Percentiles rank a stretch among this genome's conserved stretches.
Conservation (phyloP, 164 flowering plant species). For the Magnolia sinica region DNA sequence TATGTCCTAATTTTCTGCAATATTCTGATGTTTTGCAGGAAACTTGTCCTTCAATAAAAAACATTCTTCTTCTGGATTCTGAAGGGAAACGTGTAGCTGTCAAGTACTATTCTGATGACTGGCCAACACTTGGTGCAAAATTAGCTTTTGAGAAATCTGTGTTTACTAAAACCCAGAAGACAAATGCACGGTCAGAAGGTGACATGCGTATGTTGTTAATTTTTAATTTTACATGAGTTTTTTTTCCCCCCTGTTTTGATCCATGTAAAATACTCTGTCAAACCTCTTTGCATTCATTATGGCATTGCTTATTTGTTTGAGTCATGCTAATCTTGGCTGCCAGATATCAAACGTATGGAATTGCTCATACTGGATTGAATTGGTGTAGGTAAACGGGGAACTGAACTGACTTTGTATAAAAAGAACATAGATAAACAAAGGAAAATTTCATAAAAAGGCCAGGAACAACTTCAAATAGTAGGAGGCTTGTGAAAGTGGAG, state of each 20-base stretch:
- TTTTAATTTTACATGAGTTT: neutral
- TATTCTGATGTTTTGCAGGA: constrained; percentile 10
- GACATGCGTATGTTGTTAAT: neutral
- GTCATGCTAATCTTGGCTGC: neutral
- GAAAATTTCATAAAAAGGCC: too few relatives aligned
- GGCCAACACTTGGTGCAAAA: constrained; percentile 12
- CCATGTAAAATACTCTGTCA: neutral
- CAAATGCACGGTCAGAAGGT: constrained; percentile 15
- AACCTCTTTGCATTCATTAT: neutral
- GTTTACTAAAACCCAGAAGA: constrained; percentile 12
- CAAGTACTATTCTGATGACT: constrained; percentile 15
- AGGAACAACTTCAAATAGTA: too few relatives aligned
- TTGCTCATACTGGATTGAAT: too few relatives aligned
- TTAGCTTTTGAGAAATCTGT: constrained; percentile 15
- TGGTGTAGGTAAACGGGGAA: too few relatives aligned
- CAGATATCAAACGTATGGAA: neutral
- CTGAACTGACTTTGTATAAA: too few relatives aligned
- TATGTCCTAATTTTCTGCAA: neutral
- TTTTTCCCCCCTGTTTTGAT: neutral
- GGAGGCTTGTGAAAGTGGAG: too few relatives aligned
- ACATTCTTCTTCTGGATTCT: constrained; percentile 14
- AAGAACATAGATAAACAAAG: too few relatives aligned
- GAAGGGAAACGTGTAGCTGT: constrained; percentile 17
- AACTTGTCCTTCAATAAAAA: constrained; percentile 11
- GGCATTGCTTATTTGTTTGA: neutral